Conservation (phyloP, 495 filamentous ascomycete species). For the Neurospora discreta region DNA sequence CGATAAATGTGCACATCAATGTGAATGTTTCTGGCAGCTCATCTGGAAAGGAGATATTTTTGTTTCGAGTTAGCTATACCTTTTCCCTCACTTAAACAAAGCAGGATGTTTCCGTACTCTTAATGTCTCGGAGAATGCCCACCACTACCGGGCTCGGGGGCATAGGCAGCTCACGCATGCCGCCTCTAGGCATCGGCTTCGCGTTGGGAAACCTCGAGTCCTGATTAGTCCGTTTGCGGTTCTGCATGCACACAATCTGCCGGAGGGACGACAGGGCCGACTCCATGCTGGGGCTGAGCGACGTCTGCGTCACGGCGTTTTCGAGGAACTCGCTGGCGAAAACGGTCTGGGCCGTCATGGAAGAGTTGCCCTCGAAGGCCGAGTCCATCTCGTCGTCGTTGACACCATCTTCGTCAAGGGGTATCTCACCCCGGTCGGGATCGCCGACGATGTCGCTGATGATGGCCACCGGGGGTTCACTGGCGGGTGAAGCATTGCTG, state of each 20-base stretch:
- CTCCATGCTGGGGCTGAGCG: conserved; percentile 42
- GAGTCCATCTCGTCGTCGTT: conserved; percentile 30
- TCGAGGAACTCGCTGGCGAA: conserved; percentile 54
- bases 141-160: conserved; percentile 44
- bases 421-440: not conserved
- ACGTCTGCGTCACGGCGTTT: conserved; percentile 43
- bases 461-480: not conserved
- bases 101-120: conserved; percentile 1
- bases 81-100: too few relatives aligned
- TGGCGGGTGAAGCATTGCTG: not conserved
- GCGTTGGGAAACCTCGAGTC: conserved; percentile 34
- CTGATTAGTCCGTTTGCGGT: conserved; percentile 22
- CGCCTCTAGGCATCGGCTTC: conserved; percentile 28
- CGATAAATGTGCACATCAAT: conserved; percentile 30
- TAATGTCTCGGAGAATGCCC: conserved; percentile 36
- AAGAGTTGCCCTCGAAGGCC: conserved; percentile 50
- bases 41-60: conserved; percentile 1
- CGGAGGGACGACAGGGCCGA: conserved; percentile 46
- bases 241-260: conserved; percentile 44
- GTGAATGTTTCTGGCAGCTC: conserved; percentile 24
- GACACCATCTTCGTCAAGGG: conserved; percentile 1
- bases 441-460: conserved; percentile 2
- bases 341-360: conserved; percentile 49
- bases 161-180: conserved; percentile 40
- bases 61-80: too few relatives aligned